Conservation (phyloP, 108 stramenopile species). For the Cyclotella distinguenda region DNA sequence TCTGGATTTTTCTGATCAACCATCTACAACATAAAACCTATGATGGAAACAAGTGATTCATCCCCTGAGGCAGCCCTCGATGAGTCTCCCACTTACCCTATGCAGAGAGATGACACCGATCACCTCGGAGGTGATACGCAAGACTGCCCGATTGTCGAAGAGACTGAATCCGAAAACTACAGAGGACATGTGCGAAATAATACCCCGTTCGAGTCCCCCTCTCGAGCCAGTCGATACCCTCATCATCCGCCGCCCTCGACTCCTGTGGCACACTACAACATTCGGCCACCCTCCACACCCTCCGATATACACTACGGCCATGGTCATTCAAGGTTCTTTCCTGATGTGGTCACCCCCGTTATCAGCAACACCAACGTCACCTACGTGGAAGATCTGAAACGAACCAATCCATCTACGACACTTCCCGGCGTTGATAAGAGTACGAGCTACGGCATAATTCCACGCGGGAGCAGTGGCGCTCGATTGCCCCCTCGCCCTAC, state of each 20-base stretch:
- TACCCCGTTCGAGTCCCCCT: slow-evolving; percentile 8
- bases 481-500: not conserved
- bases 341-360: slow-evolving; percentile 12
- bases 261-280: not conserved
- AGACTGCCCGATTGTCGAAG: too few relatives aligned
- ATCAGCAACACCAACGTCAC: slow-evolving; percentile 19
- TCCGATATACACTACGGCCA: not conserved
- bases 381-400: slow-evolving; percentile 10
- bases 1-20: too few relatives aligned
- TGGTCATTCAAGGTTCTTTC: not conserved
- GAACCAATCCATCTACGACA: not conserved
- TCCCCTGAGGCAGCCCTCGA: too few relatives aligned
- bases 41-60: too few relatives aligned
- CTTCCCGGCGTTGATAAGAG: not conserved
- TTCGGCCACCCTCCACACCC: not conserved
- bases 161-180: too few relatives aligned
- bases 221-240: not conserved
- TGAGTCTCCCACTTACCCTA: too few relatives aligned
- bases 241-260: slow-evolving; percentile 4
- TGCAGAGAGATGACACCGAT: too few relatives aligned
- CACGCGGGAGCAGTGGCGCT: not conserved
- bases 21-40: too few relatives aligned
- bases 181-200: not conserved
- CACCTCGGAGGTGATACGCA: not conserved
- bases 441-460: slow-evolving; percentile 2